Conservation (phyloP, 2,329 filamentous ascomycete species). For the Fusarium lyarnte region DNA sequence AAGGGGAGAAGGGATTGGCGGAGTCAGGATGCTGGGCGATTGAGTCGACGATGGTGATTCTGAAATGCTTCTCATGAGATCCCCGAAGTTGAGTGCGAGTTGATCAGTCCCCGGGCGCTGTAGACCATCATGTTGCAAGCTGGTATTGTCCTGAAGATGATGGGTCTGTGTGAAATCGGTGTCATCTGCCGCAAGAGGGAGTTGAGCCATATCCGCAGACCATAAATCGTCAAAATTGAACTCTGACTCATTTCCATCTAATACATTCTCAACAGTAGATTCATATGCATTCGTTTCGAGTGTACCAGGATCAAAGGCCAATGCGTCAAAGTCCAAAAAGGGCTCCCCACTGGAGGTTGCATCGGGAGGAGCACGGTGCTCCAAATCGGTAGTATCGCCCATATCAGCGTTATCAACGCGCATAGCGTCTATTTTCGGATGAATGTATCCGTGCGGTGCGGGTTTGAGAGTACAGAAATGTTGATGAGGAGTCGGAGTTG, state of each 20-base stretch:
- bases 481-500: constrained; percentile 1
- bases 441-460: constrained; percentile 1
- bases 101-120: background rate
- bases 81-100: background rate
- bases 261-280: background rate
- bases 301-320: background rate
- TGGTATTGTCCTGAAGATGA: background rate
- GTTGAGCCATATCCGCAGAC: background rate
- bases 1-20: background rate
- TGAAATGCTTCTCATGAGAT: background rate
- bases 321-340: background rate
- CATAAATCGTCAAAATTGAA: background rate
- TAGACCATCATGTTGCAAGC: background rate
- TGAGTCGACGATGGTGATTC: background rate
- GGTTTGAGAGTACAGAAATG: background rate
- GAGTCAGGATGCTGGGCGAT: background rate
- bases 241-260: background rate
- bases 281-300: background rate
- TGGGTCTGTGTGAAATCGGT: background rate
- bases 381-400: background rate
- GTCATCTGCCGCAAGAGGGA: background rate
- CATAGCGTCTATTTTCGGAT: background rate
- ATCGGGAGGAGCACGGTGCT: background rate
- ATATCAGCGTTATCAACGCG: background rate
- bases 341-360: background rate